Evolutionary conservation across 2,329 filamentous ascomycete species (phyloP).

Genomic region (Xylaria sp.): DNA sequence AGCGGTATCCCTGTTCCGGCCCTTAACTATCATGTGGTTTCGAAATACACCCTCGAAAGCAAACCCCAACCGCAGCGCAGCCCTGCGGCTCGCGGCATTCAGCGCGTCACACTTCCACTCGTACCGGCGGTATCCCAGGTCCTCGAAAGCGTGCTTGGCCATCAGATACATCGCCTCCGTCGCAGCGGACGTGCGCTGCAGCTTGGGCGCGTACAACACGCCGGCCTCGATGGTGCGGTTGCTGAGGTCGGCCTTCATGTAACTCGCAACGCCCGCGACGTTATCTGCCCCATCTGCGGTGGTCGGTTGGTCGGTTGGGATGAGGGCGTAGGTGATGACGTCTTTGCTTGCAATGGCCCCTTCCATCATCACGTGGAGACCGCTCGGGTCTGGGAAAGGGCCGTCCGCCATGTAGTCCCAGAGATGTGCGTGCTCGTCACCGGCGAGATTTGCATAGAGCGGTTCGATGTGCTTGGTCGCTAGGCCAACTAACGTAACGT

Average conservation of each 20-base stretch:
- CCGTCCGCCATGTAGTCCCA: conserved; percentile 7
- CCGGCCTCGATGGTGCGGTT: neutral
- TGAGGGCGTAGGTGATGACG: neutral
- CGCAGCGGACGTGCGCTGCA: conserved; percentile 1
- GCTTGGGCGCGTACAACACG: neutral
- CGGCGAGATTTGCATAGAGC: neutral
- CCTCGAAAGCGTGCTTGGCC: conserved; percentile 1
- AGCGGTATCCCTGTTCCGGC: conserved; percentile 4
- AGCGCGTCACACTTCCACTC: conserved; percentile 10
- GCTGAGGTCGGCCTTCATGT: neutral
- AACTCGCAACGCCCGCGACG: neutral
- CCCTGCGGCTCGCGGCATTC: conserved; percentile 6
- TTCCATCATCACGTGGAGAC: neutral
- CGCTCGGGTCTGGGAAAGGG: neutral
- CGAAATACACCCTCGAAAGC: neutral
- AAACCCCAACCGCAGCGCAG: neutral
- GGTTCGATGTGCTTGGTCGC: neutral
- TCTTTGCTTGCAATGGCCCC: neutral
- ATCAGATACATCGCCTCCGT: conserved; percentile 8
- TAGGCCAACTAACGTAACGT: neutral
- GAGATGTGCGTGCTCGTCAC: conserved; percentile 3
- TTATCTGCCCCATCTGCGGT: neutral
- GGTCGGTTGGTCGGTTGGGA: neutral
- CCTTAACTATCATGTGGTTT: neutral
- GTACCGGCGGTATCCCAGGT: conserved; percentile 3